Evolutionary conservation across 1,284 basidiomycete genomes (phyloP).

Genomic region (Heimioporus punctisporus): DNA sequence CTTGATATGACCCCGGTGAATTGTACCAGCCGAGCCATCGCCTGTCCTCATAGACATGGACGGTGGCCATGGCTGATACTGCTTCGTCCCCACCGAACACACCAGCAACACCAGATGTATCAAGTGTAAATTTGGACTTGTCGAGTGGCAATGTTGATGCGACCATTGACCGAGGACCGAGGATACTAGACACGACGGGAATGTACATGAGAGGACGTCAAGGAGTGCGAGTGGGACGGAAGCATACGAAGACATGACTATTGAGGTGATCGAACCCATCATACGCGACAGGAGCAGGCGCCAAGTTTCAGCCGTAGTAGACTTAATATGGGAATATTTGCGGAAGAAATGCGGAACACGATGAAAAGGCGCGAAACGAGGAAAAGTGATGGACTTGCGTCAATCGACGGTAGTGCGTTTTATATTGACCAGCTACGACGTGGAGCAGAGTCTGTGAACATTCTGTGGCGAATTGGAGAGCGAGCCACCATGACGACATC

Average conservation of each 20-base stretch:
- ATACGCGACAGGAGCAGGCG: no score
- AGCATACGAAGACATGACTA: constrained; percentile 9
- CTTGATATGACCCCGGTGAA: constrained; percentile 35
- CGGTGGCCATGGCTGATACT: constrained; percentile 35
- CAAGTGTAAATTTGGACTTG: constrained; percentile 22
- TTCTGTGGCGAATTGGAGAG: no score
- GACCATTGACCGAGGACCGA: constrained; percentile 15
- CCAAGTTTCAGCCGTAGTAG: no score
- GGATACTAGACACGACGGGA: constrained; percentile 16
- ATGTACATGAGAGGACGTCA: constrained; percentile 24
- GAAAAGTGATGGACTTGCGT: no score
- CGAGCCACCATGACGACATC: no score
- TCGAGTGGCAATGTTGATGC: constrained; percentile 10
- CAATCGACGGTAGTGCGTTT: no score
- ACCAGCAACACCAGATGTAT: constrained; percentile 31
- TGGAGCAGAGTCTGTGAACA: no score
- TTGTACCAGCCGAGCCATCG: constrained; percentile 38
- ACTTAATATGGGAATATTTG: no score
- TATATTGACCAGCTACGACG: no score
- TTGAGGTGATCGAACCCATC: constrained; percentile 4
- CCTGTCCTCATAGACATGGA: constrained; percentile 32
- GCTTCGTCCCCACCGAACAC: constrained; percentile 35
- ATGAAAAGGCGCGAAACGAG: no score
- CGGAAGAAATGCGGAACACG: no score
- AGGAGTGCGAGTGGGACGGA: no score